Conservation (phyloP, 306 rosid species). For the Arachis stenosperma region DNA sequence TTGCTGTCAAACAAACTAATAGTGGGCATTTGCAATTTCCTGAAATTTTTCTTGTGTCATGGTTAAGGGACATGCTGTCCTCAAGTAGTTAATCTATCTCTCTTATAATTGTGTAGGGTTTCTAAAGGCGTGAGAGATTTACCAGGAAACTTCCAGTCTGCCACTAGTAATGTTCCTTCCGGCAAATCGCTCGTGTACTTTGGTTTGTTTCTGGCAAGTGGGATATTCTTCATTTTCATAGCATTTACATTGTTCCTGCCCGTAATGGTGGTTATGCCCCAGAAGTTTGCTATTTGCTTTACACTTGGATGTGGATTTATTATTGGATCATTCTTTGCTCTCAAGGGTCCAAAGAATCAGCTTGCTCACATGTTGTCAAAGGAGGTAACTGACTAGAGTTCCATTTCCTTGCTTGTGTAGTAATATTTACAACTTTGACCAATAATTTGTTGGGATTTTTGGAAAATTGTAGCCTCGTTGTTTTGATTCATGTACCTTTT, state of each 20-base stretch:
- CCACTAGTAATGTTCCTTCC: constrained; percentile 87
- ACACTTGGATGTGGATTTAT: constrained; percentile 96
- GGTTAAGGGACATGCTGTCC: constrained; percentile 36
- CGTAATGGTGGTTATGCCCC: constrained; percentile 97
- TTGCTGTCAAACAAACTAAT: constrained; percentile 7
- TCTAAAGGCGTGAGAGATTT: constrained; percentile 95
- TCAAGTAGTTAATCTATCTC: constrained; percentile 29
- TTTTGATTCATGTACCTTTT: constrained; percentile 20
- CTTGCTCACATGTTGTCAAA: constrained; percentile 84
- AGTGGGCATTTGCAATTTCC: constrained; percentile 23
- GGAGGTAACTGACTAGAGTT: constrained; percentile 63
- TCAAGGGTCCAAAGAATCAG: constrained; percentile 90
- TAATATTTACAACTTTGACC: neutral
- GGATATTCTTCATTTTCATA: constrained; percentile 90
- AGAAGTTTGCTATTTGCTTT: constrained; percentile 97
- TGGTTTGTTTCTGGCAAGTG: constrained; percentile 85
- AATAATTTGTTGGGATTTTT: constrained; percentile 10
- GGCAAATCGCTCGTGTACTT: constrained; percentile 94
- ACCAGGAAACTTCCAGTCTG: constrained; percentile 88
- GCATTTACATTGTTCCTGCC: constrained; percentile 97
- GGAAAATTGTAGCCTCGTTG: constrained; percentile 7
- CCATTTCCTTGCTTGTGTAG: constrained; percentile 14
- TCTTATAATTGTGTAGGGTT: constrained; percentile 59
- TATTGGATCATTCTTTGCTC: constrained; percentile 93
- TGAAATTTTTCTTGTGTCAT: neutral